Percentiles rank a stretch among this genome's conserved stretches.
phyloP scores from a whole-genome alignment of 768 basidiomycete species.

The Harrya chromipes region DNA sequence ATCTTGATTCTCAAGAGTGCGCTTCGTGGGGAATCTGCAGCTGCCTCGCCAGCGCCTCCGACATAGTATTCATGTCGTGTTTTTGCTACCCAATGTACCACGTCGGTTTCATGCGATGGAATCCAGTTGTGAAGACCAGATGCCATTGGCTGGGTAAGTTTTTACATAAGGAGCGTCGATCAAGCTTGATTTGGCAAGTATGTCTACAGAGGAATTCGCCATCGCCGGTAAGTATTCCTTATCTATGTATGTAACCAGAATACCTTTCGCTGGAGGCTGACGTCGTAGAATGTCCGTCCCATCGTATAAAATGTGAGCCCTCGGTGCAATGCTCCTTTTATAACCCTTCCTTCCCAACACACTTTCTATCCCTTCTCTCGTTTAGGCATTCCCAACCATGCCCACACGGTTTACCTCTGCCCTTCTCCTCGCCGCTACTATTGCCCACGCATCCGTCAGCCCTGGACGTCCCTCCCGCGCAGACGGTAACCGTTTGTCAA shows the following conservation, averaged over 20 bases:
- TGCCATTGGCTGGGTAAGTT: not conserved
- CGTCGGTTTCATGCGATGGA: conserved; percentile 14
- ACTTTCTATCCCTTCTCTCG: conserved; percentile 35
- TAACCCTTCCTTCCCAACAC: conserved; percentile 9
- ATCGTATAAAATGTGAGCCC: conserved; percentile 26
- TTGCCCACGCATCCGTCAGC: conserved; percentile 19
- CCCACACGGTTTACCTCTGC: conserved; percentile 20
- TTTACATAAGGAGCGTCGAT: conserved; percentile 8
- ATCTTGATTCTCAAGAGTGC: conserved; percentile 54
- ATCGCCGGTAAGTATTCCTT: too few relatives aligned
- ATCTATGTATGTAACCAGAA: conserved; percentile 14
- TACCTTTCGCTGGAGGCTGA: conserved; percentile 27
- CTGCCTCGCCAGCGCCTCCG: conserved; percentile 21
- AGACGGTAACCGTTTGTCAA: conserved; percentile 23
- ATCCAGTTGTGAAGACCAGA: conserved; percentile 6
- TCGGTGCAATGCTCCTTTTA: conserved; percentile 1
- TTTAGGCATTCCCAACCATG: conserved; percentile 35
- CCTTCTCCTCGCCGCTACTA: conserved; percentile 25
- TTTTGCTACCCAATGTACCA: conserved; percentile 20
- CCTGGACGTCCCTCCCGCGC: conserved; percentile 18
- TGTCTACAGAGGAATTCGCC: too few relatives aligned
- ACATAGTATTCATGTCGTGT: conserved; percentile 20
- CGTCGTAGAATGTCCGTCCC: conserved; percentile 15
- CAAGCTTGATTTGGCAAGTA: conserved; percentile 18
- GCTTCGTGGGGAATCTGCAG: conserved; percentile 31